These are phyloP conservation scores for Plectosphaerella sp. DNA, from an alignment of 2,329 filamentous ascomycete genomes.

Conservation along the genomic window DNA sequence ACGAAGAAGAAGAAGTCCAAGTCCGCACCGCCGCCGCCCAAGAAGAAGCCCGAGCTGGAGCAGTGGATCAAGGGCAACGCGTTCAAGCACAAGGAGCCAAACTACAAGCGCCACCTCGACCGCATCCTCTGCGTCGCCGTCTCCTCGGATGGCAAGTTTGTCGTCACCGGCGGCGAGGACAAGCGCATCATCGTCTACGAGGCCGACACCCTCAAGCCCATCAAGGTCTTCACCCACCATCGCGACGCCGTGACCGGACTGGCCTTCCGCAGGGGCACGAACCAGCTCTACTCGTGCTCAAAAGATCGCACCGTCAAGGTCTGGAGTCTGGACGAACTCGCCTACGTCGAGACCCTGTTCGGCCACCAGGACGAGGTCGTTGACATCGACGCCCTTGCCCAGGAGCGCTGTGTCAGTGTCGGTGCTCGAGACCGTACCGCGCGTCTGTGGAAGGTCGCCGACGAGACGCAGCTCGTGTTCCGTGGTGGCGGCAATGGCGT, in stretches of 20 bases:
- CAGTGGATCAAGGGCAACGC: conserved; percentile 59
- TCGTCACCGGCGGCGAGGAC: conserved; percentile 87
- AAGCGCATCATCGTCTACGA: conserved; percentile 85
- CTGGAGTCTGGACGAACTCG: conserved; percentile 87
- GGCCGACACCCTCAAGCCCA: conserved; percentile 68
- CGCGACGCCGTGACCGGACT: conserved; percentile 81
- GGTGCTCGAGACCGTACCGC: conserved; percentile 89
- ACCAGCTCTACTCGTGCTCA: conserved; percentile 88
- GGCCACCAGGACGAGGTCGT: conserved; percentile 91
- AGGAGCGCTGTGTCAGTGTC: conserved; percentile 87
- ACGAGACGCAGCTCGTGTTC: conserved; percentile 94
- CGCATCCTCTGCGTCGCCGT: conserved; percentile 81
- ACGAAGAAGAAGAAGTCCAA: conserved; percentile 51
- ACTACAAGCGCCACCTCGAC: conserved; percentile 73
- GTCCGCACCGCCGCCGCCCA: conserved; percentile 53
- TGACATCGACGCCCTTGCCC: conserved; percentile 75
- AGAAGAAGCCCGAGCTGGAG: conserved; percentile 59
- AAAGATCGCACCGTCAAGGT: conserved; percentile 93
- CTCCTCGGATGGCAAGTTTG: conserved; percentile 82
- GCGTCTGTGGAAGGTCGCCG: conserved; percentile 90
- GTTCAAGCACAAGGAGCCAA: conserved; percentile 55
- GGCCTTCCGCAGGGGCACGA: conserved; percentile 80
- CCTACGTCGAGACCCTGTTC: conserved; percentile 93
- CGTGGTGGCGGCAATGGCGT: conserved; percentile 65
- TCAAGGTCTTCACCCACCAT: conserved; percentile 87